These are phyloP conservation scores for Alternaria sp. DNA, from an alignment of 2,329 filamentous ascomycete species.

Conservation along the genomic window DNA sequence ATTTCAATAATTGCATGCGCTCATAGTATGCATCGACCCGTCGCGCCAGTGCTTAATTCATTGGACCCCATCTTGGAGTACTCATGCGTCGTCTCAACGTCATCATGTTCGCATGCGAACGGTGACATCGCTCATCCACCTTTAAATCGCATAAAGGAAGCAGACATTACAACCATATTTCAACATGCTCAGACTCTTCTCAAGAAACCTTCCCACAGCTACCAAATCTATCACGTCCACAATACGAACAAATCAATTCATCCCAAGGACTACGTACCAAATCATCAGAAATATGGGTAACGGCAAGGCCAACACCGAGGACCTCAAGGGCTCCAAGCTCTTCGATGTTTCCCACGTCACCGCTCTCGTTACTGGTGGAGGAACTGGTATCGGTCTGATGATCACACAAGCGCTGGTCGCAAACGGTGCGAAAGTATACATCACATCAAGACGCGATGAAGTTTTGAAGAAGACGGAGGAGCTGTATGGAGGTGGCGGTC, in stretches of 20 bases:
- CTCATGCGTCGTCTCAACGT: constrained; percentile 37
- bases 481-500: constrained; percentile 55
- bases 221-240: constrained; percentile 12
- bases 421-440: constrained; percentile 65
- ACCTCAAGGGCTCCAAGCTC: constrained; percentile 54
- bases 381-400: constrained; percentile 66
- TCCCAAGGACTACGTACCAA: constrained; percentile 28
- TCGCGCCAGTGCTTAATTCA: constrained; percentile 6
- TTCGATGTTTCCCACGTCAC: constrained; percentile 59
- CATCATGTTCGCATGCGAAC: constrained; percentile 39
- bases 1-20: background rate
- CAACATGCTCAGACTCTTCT: constrained; percentile 46
- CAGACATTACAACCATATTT: background rate
- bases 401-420: constrained; percentile 70
- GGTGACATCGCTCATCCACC: constrained; percentile 20
- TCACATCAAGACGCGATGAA: constrained; percentile 45
- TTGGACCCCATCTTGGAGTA: constrained; percentile 13
- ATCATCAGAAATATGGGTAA: constrained; percentile 44
- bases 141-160: constrained; percentile 24
- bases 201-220: constrained; percentile 23
- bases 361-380: constrained; percentile 58
- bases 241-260: constrained; percentile 17
- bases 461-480: constrained; percentile 55
- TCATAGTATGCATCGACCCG: constrained; percentile 7
- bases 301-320: constrained; percentile 50